Evolutionary conservation across 805 yeast genomes (phyloP).

Genomic region (Babjeviella inositovora): DNA sequence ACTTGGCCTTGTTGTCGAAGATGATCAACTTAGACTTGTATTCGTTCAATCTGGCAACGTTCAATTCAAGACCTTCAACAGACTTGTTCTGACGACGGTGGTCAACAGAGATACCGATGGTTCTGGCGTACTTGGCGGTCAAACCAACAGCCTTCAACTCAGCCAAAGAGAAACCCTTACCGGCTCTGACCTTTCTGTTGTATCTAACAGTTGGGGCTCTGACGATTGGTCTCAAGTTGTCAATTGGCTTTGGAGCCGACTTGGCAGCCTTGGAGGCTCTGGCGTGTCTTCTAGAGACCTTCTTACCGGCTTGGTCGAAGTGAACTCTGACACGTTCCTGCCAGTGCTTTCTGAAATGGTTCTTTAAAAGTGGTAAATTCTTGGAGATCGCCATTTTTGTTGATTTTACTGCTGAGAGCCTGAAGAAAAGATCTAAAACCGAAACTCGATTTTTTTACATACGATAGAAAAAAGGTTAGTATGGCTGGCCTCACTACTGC

Average conservation of each 20-base stretch:
- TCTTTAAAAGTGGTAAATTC: constrained; percentile 97
- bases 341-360: constrained; percentile 99
- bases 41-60: constrained; percentile 93
- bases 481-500: no score
- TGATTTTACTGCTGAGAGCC: not conserved
- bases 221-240: constrained; percentile 90
- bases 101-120: constrained; percentile 97
- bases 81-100: constrained; percentile 99
- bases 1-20: constrained; percentile 78
- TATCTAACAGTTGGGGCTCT: constrained; percentile 97
- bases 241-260: constrained; percentile 96
- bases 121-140: constrained; percentile 89
- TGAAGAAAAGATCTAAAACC: no score
- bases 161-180: constrained; percentile 97
- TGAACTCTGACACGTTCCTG: constrained; percentile 99
- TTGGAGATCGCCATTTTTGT: constrained; percentile 79
- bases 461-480: no score
- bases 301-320: constrained; percentile 99
- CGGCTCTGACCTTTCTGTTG: constrained; percentile 99
- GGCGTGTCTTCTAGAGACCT: constrained; percentile 90
- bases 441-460: no score
- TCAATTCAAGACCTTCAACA: constrained; percentile 84
- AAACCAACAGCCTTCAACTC: constrained; percentile 97
- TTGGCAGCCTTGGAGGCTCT: constrained; percentile 89
- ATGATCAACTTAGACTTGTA: constrained; percentile 92